These are phyloP conservation scores for Volvox africanus DNA, from an alignment of 139 green algal genomes.

Conservation along the genomic window DNA sequence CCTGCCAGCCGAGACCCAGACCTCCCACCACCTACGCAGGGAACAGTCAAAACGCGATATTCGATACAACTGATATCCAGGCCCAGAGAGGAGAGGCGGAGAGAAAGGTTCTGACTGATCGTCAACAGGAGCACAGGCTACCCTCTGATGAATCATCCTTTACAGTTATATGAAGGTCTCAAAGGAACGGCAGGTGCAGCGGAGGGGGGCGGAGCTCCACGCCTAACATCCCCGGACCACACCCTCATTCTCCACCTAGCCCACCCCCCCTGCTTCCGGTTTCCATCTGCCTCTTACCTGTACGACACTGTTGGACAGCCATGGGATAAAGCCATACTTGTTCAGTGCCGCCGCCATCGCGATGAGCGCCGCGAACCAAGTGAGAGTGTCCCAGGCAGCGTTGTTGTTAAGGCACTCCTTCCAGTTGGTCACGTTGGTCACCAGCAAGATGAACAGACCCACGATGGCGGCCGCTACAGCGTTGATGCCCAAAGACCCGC, in stretches of 20 bases:
- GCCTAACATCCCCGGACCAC: too few species aligned
- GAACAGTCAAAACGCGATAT: too few species aligned
- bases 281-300: constrained; percentile 53
- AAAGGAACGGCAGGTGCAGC: too few species aligned
- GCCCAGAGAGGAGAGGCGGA: too few species aligned
- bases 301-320: constrained; percentile 93
- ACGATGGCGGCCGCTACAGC: constrained; percentile 95
- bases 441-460: constrained; percentile 94
- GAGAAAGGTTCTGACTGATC: too few species aligned
- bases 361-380: constrained; percentile 99
- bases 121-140: too few species aligned
- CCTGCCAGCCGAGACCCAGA: constrained; percentile 95
- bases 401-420: constrained; percentile 80
- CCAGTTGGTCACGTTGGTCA: constrained; percentile 87
- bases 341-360: constrained; percentile 97
- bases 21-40: constrained; percentile 73
- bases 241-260: too few species aligned
- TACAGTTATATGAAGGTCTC: too few species aligned
- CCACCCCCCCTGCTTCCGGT: not conserved
- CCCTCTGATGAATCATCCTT: not conserved
- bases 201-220: too few species aligned
- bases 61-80: too few species aligned
- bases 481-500: constrained; percentile 89
- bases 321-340: constrained; percentile 98
- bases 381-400: constrained; percentile 98